Evolutionary conservation across 2,329 filamentous ascomycete species (phyloP), one percentile per base, ranked within the genome.

Genomic region (Talaromyces sp.): DNA sequence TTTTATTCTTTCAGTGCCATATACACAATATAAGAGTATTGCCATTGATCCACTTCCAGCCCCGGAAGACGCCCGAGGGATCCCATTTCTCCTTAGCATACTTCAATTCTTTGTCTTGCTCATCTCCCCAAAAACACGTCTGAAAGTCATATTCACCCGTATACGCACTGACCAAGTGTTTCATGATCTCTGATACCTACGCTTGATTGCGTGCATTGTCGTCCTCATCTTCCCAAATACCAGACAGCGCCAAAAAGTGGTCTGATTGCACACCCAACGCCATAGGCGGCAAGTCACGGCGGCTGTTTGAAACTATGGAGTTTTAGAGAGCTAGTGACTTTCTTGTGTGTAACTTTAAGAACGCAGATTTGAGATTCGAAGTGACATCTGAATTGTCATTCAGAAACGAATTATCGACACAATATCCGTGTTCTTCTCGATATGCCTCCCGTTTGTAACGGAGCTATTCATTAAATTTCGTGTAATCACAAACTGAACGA

Each of bases 131-230:
- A 70, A 81, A 72, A n/a, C 83, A 74, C 13, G 74, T 69, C 68
- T 81, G 81, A 67, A 85, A 85, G 69, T 85, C 83, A 0, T 81
- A 74, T 68, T 85, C 83, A 19, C 83, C 83, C 1, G 85, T 73
- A 68, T 85, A 85, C 39, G 80, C 80, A 9, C 83, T 83, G 5
- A 75, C 79, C 4, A 74, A 74, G 49, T 81, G 71, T 41, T 67
- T 66, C 66, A 74, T 75, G 8, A 72, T 56, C 24, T 69, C 50
- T 16, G 63, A 61, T 22, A 67, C 63, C 19, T 66, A 68, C 27
- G 65, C 43, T 35, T 56, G 65, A 57, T 52, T 63, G 19, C 13
- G 22, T 14, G 33, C 35, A 37, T 67, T 65, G 6, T 67, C 65
- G 8, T 19, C 19, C 24, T 64, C 59, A 14, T 56, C 73, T 63